These are phyloP conservation scores for Trichoderma koningii DNA, from an alignment of 2,329 filamentous ascomycete species.

Conservation along the genomic window DNA sequence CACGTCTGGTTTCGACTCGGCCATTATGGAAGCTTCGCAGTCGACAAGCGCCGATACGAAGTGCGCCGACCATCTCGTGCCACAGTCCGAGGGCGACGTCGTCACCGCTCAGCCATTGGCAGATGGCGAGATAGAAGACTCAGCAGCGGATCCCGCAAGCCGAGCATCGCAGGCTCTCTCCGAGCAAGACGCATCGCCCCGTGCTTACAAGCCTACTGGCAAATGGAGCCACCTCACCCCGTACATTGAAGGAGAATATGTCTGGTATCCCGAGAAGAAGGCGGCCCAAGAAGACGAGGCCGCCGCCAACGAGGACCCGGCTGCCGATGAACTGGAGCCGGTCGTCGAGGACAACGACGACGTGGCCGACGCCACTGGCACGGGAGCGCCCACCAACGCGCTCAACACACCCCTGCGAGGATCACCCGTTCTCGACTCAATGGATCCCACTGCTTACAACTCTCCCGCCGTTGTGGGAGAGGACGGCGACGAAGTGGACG, in stretches of 20 bases:
- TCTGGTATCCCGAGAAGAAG: conserved; percentile 45
- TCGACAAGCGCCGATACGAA: conserved; percentile 13
- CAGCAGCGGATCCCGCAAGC: neutral
- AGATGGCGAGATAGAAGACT: neutral
- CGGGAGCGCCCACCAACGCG: conserved; percentile 42
- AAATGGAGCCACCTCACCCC: conserved; percentile 46
- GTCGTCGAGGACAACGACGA: conserved; percentile 37
- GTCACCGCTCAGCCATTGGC: neutral
- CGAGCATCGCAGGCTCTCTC: neutral
- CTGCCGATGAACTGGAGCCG: conserved; percentile 33
- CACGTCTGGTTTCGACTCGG: conserved; percentile 9
- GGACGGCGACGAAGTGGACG: conserved; percentile 42
- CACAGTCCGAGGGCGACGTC: neutral
- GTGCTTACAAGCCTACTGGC: conserved; percentile 38
- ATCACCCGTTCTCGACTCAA: conserved; percentile 45
- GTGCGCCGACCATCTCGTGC: neutral
- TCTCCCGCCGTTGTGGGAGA: conserved; percentile 44
- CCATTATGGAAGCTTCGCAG: conserved; percentile 3
- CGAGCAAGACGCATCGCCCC: conserved; percentile 29
- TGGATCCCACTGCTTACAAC: conserved; percentile 42
- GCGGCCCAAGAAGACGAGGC: conserved; percentile 38
- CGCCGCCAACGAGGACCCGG: conserved; percentile 36
- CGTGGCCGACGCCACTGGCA: conserved; percentile 35
- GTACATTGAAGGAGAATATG: conserved; percentile 45
- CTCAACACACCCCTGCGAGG: conserved; percentile 44